phyloP scores from a whole-genome alignment of 768 basidiomycete genomes.

The Punctularia strigosozonata region DNA sequence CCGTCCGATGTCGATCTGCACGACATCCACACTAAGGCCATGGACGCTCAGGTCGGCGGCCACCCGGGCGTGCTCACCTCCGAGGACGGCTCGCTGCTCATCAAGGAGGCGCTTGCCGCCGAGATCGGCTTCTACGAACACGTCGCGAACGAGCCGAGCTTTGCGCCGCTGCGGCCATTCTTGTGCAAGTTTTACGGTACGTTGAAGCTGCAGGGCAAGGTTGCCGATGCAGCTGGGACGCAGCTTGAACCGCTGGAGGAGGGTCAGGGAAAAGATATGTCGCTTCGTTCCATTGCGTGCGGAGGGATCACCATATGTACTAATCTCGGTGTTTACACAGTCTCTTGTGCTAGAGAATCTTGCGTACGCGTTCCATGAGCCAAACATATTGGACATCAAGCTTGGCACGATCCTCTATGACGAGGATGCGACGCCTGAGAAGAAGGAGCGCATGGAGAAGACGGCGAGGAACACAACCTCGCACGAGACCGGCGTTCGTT shows the following conservation, averaged over 20 bases:
- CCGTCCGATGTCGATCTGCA: slow-evolving; percentile 1
- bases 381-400: slow-evolving; percentile 87
- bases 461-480: slow-evolving; percentile 64
- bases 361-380: slow-evolving; percentile 57
- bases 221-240: slow-evolving; percentile 25
- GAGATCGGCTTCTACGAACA: slow-evolving; percentile 68
- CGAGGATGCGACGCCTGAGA: slow-evolving; percentile 51
- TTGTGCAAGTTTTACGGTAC: slow-evolving; percentile 75
- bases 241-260: slow-evolving; percentile 15
- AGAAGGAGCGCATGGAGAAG: slow-evolving; percentile 66
- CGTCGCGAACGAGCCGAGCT: slow-evolving; percentile 26
- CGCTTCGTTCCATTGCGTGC: not conserved
- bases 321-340: slow-evolving; percentile 23
- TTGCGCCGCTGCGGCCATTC: slow-evolving; percentile 40
- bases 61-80: slow-evolving; percentile 63
- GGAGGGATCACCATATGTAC: not conserved
- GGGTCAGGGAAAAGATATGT: not conserved
- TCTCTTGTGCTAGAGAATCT: slow-evolving; percentile 83
- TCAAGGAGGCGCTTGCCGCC: slow-evolving; percentile 57
- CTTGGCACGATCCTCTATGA: slow-evolving; percentile 88
- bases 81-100: slow-evolving; percentile 66
- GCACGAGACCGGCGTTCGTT: slow-evolving; percentile 58
- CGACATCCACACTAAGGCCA: slow-evolving; percentile 11
- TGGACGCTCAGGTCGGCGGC: slow-evolving; percentile 67
- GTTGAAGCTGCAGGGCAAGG: slow-evolving; percentile 55